phyloP scores from a whole-genome alignment of 371 early-diverging fungal genomes.

The Umbelopsis sp. region DNA sequence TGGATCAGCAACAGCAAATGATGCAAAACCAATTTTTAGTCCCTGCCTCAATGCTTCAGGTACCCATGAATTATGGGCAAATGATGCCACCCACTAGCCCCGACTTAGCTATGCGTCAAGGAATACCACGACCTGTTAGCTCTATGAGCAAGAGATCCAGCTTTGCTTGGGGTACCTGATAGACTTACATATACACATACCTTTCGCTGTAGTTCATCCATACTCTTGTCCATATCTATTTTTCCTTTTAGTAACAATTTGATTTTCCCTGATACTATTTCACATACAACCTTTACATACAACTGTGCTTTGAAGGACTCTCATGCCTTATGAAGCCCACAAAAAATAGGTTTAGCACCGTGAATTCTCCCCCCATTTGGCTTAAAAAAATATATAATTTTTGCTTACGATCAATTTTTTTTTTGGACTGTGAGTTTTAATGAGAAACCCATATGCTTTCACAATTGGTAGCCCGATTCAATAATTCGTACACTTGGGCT shows the following conservation, averaged over 20 bases:
- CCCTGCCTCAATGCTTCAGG: neutral
- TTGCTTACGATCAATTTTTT: too few species aligned
- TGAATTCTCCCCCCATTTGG: too few species aligned
- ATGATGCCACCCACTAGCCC: conserved; percentile 4
- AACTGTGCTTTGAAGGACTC: too few species aligned
- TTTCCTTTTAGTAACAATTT: neutral
- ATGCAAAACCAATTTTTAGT: conserved; percentile 2
- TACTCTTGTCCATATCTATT: conserved; percentile 3
- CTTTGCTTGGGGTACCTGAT: conserved; percentile 6
- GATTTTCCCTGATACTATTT: too few species aligned
- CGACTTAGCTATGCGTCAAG: neutral
- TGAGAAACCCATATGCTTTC: neutral
- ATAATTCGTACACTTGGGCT: neutral
- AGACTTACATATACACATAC: conserved; percentile 1
- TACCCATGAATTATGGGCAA: conserved; percentile 9
- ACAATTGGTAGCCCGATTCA: neutral
- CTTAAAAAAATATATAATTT: too few species aligned
- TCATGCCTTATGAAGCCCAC: too few species aligned
- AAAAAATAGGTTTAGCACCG: too few species aligned
- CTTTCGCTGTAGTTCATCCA: neutral
- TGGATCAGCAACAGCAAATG: conserved; percentile 16
- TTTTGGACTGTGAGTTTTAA: too few species aligned
- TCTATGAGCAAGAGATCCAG: conserved; percentile 10
- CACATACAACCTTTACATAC: too few species aligned
- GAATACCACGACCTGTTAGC: neutral